phyloP scores from a whole-genome alignment of 1,139 yeast genomes.

The Magnusiomyces tetraspermus region DNA sequence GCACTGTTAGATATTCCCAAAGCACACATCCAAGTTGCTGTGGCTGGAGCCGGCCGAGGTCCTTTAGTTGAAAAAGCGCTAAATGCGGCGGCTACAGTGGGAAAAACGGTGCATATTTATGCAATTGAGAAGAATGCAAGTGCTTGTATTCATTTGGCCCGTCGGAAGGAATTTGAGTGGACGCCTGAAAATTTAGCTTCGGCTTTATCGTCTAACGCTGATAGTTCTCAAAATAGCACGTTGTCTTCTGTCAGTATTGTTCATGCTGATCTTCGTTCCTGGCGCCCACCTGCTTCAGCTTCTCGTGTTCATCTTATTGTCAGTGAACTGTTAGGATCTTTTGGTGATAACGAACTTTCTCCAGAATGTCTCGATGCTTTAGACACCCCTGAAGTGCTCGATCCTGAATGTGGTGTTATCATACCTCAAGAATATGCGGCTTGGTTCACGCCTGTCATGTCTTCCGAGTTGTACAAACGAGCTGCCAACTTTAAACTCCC shows the following conservation, averaged over 20 bases:
- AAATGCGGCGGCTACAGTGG: conserved; percentile 35
- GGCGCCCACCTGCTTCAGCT: conserved; percentile 29
- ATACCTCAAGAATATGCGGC: conserved; percentile 60
- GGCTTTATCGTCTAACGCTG: conserved; percentile 4
- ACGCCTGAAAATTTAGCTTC: conserved; percentile 16
- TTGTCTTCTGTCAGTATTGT: conserved; percentile 38
- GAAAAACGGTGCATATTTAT: conserved; percentile 33
- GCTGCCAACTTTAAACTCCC: conserved; percentile 11
- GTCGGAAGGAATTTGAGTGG: conserved; percentile 27
- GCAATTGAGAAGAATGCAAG: conserved; percentile 67
- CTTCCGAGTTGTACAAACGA: conserved; percentile 38
- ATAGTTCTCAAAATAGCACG: conserved; percentile 36
- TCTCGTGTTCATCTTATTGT: conserved; percentile 48
- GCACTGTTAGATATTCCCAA: conserved; percentile 41
- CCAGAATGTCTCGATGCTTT: conserved; percentile 58
- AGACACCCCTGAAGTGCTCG: conserved; percentile 25
- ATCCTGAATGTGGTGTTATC: conserved; percentile 32
- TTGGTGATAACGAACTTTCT: conserved; percentile 82
- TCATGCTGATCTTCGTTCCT: conserved; percentile 47
- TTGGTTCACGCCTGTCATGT: conserved; percentile 55
- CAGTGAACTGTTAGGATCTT: conserved; percentile 79
- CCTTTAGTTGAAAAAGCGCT: conserved; percentile 53
- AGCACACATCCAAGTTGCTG: conserved; percentile 36
- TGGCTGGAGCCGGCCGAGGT: conserved; percentile 86
- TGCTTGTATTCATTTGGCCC: conserved; percentile 39